These are phyloP conservation scores for Penicillium macrosclerotiorum DNA, from an alignment of 495 filamentous ascomycete species.

Conservation along the genomic window DNA sequence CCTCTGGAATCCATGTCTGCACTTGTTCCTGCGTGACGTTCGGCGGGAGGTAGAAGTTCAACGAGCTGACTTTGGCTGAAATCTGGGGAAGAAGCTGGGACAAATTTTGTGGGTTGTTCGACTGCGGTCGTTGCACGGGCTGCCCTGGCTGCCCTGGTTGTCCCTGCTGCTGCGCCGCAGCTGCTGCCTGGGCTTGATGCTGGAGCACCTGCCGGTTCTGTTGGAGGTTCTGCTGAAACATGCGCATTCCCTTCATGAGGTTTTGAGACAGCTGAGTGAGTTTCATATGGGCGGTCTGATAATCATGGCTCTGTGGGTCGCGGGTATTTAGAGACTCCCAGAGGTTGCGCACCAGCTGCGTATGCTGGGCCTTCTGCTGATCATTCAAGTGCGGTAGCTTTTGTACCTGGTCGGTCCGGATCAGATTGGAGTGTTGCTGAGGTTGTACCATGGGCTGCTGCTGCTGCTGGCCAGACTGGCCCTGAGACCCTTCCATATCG, in stretches of 20 bases:
- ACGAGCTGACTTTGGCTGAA: constrained; percentile 43
- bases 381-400: constrained; percentile 51
- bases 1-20: constrained; percentile 50
- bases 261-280: constrained; percentile 64
- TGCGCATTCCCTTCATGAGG: constrained; percentile 56
- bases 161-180: constrained; percentile 6
- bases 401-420: constrained; percentile 52
- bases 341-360: constrained; percentile 57
- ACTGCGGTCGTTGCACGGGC: constrained; percentile 35
- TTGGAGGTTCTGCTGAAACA: constrained; percentile 45
- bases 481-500: constrained; percentile 37
- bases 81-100: constrained; percentile 43
- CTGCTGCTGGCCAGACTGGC: constrained; percentile 26
- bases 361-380: constrained; percentile 65
- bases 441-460: constrained; percentile 28
- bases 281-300: constrained; percentile 61
- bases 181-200: constrained; percentile 14
- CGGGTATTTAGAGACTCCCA: constrained; percentile 61
- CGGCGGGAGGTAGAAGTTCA: constrained; percentile 48
- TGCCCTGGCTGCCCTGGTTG: constrained; percentile 25
- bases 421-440: constrained; percentile 47
- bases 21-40: constrained; percentile 45
- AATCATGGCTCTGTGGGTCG: constrained; percentile 53
- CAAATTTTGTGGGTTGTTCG: constrained; percentile 40
- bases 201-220: constrained; percentile 38